Evolutionary conservation across 192 early-diverging fungal genomes (phyloP).

Genomic region (Linnemannia elongata): DNA sequence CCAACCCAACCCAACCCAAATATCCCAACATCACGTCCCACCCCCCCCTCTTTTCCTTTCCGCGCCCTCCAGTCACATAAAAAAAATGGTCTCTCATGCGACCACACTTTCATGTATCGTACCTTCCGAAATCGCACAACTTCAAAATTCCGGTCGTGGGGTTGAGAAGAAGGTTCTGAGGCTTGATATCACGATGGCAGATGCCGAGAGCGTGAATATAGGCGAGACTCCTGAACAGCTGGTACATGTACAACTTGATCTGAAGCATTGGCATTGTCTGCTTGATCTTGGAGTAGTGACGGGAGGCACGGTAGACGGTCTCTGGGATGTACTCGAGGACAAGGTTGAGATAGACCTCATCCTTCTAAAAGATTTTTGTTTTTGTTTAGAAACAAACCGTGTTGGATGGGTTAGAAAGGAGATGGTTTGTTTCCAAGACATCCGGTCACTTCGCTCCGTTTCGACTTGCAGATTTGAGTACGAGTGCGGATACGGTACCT

Average conservation of each 20-base stretch:
- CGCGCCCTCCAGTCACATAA: not conserved
- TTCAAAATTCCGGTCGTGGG: conserved; percentile 93
- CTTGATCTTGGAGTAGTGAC: conserved; percentile 91
- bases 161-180: conserved; percentile 97
- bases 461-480: conserved; percentile 13
- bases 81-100: not conserved
- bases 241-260: conserved; percentile 99
- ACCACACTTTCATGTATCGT: conserved; percentile 1
- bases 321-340: conserved; percentile 97
- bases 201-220: conserved; percentile 98
- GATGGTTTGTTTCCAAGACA: not conserved
- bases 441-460: not conserved
- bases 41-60: not conserved
- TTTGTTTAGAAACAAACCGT: not conserved
- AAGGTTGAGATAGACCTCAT: conserved; percentile 97
- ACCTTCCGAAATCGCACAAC: conserved; percentile 96
- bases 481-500: conserved; percentile 56
- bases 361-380: conserved; percentile 64
- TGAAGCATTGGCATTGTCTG: conserved; percentile 95
- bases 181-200: conserved; percentile 99
- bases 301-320: conserved; percentile 94
- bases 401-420: not conserved
- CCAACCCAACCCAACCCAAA: not conserved
- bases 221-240: conserved; percentile 95
- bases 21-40: not conserved